Evolutionary conservation across 768 basidiomycete genomes (phyloP).

Genomic region (Termitomyces eurrhizus): DNA sequence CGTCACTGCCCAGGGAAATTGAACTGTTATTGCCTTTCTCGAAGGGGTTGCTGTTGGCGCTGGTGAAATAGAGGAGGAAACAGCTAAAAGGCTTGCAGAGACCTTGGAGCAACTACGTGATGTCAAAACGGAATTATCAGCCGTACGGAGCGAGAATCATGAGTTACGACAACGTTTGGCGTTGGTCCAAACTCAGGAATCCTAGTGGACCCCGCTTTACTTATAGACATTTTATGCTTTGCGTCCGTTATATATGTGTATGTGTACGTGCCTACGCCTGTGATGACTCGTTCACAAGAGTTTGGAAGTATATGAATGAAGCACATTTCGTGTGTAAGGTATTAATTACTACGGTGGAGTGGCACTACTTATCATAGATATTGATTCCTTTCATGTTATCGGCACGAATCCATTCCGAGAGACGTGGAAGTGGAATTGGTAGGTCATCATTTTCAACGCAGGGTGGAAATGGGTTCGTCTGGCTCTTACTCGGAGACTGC

Average conservation of each 20-base stretch:
- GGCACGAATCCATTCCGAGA: conserved; percentile 52
- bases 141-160: conserved; percentile 50
- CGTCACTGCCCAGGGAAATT: not conserved
- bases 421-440: conserved; percentile 50
- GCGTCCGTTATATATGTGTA: not conserved
- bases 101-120: conserved; percentile 46
- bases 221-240: not conserved
- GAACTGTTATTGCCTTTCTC: conserved; percentile 3
- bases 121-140: conserved; percentile 37
- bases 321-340: not conserved
- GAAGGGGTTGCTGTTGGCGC: conserved; percentile 74
- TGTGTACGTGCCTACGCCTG: not conserved
- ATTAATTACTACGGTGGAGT: conserved; percentile 13
- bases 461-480: conserved; percentile 33
- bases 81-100: conserved; percentile 42
- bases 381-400: conserved; percentile 27
- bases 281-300: not conserved
- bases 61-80: conserved; percentile 62
- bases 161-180: conserved; percentile 40
- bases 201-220: no score
- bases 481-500: conserved; percentile 18
- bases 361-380: conserved; percentile 15
- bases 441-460: conserved; percentile 43
- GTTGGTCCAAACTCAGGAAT: not conserved
- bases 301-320: not conserved